Percentiles rank a stretch among this genome's conserved stretches.
These are phyloP conservation scores for Cladosporium phlei DNA, from an alignment of 2,329 filamentous ascomycete genomes.

Conservation along the genomic window DNA sequence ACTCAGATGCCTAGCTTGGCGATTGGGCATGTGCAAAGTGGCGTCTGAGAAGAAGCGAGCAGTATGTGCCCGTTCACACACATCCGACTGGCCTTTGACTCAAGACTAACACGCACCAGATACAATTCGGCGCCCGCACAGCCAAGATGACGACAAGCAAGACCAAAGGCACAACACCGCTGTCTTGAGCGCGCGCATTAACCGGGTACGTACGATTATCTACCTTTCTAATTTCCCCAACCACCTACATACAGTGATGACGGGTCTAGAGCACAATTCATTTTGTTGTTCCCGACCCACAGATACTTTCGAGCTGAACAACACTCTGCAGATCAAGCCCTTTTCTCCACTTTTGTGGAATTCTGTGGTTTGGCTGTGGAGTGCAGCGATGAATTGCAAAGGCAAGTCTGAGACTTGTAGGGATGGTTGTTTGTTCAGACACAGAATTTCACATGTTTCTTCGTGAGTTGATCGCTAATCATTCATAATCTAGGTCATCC, in stretches of 20 bases:
- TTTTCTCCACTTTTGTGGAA: neutral
- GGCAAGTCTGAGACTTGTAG: conserved; percentile 12
- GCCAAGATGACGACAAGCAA: conserved; percentile 47
- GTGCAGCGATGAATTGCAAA: conserved; percentile 8
- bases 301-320: conserved; percentile 14
- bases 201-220: conserved; percentile 21
- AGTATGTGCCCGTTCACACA: conserved; percentile 49
- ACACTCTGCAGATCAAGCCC: neutral
- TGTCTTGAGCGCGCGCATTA: conserved; percentile 21
- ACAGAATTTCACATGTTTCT: too few relatives aligned
- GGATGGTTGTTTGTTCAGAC: too few relatives aligned
- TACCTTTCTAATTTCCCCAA: neutral
- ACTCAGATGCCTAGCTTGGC: conserved; percentile 69
- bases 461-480: too few relatives aligned
- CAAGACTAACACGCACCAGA: conserved; percentile 26
- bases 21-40: conserved; percentile 65
- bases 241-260: conserved; percentile 9
- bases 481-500: too few relatives aligned
- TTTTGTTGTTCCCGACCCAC: conserved; percentile 7
- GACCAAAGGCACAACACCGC: conserved; percentile 43
- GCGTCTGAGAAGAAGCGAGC: conserved; percentile 90
- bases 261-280: neutral
- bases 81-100: neutral
- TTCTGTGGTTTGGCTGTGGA: conserved; percentile 9
- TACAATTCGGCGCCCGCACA: conserved; percentile 42